phyloP scores from a whole-genome alignment of 2,329 filamentous ascomycete genomes.

The Penicillium sp. region DNA sequence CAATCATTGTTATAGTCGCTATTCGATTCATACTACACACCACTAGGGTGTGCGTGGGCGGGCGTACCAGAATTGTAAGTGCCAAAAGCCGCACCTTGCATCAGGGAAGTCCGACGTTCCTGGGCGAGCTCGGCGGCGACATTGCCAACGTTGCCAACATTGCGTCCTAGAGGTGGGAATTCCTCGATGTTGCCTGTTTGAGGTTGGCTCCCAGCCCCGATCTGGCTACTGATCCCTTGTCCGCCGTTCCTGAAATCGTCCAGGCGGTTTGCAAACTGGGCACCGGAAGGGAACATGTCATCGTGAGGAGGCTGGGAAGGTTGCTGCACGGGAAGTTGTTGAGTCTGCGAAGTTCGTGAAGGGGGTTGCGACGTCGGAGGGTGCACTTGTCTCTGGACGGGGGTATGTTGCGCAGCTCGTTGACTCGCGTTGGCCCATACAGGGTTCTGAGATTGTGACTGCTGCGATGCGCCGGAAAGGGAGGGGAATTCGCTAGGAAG shows the following conservation, averaged over 20 bases:
- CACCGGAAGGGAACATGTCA: slow-evolving; percentile 53
- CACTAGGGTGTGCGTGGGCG: slow-evolving; percentile 32
- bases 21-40: slow-evolving; percentile 30
- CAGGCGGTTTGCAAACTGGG: slow-evolving; percentile 58
- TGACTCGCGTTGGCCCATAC: slow-evolving; percentile 65
- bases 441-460: slow-evolving; percentile 58
- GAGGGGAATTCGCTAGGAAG: slow-evolving; percentile 65
- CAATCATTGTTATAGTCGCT: slow-evolving; percentile 24
- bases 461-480: slow-evolving; percentile 62
- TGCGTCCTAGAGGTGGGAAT: slow-evolving; percentile 65
- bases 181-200: slow-evolving; percentile 65
- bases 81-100: slow-evolving; percentile 57
- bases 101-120: slow-evolving; percentile 57
- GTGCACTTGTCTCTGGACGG: slow-evolving; percentile 59
- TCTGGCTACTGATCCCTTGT: slow-evolving; percentile 59
- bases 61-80: slow-evolving; percentile 47
- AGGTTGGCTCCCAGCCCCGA: slow-evolving; percentile 57
- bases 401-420: slow-evolving; percentile 59
- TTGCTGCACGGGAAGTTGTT: slow-evolving; percentile 49
- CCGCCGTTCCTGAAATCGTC: slow-evolving; percentile 65
- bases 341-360: slow-evolving; percentile 49
- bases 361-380: slow-evolving; percentile 51
- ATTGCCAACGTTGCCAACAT: slow-evolving; percentile 44
- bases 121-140: slow-evolving; percentile 57
- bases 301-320: slow-evolving; percentile 56